Evolutionary conservation across 2,329 filamentous ascomycete species (phyloP).

Genomic region (Dichotomopilus funicola): DNA sequence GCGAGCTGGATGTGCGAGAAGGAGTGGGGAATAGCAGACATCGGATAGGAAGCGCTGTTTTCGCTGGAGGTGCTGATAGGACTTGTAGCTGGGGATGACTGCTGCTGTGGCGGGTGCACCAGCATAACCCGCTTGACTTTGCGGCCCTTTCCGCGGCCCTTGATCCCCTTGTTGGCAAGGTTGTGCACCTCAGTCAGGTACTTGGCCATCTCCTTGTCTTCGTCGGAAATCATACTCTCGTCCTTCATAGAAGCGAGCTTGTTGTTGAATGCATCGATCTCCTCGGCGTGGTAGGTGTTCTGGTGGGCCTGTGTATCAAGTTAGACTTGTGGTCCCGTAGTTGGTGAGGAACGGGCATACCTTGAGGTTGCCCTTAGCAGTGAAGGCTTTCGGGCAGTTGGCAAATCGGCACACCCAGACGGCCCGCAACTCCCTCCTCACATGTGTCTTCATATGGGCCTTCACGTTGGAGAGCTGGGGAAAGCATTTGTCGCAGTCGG

Average conservation of each 20-base stretch:
- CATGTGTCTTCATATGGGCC: conserved; percentile 76
- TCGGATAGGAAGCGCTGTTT: conserved; percentile 1
- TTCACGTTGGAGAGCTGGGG: conserved; percentile 80
- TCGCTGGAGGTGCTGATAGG: neutral
- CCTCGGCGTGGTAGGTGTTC: conserved; percentile 84
- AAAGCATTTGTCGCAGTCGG: conserved; percentile 73
- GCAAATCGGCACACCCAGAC: conserved; percentile 71
- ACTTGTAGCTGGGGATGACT: neutral
- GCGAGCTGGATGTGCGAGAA: conserved; percentile 12
- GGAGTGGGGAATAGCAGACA: conserved; percentile 9
- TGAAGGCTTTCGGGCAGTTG: conserved; percentile 80
- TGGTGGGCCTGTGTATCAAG: conserved; percentile 62
- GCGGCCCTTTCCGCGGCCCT: conserved; percentile 83
- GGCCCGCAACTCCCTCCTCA: conserved; percentile 56
- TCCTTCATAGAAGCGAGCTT: conserved; percentile 62
- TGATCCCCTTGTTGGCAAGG: conserved; percentile 97
- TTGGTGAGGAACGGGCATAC: conserved; percentile 36
- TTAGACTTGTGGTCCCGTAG: neutral
- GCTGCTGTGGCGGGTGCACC: conserved; percentile 4
- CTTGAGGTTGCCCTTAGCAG: conserved; percentile 87
- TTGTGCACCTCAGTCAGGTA: conserved; percentile 90
- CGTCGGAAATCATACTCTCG: conserved; percentile 55
- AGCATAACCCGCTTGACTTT: conserved; percentile 43
- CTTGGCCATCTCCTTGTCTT: conserved; percentile 70
- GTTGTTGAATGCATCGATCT: conserved; percentile 60